phyloP scores from a whole-genome alignment of 192 early-diverging fungal species.

The Helicostylum pulchrum region DNA sequence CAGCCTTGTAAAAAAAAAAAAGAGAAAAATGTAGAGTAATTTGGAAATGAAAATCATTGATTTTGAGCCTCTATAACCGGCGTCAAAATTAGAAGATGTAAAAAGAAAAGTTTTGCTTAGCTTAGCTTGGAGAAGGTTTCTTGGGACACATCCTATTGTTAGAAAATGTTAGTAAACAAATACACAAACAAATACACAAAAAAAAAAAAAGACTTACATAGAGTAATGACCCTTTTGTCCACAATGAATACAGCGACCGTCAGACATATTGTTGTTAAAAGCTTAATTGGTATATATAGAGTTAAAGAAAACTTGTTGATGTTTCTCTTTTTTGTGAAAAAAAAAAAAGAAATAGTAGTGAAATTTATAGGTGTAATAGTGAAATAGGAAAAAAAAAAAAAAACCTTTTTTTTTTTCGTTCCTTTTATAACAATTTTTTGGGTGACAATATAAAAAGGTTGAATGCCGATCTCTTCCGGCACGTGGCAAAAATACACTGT shows the following conservation, averaged over 20 bases:
- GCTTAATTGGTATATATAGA: not conserved
- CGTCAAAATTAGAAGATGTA: not conserved
- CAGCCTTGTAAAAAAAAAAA: too few relatives aligned
- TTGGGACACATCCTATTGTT: not conserved
- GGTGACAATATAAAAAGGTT: not conserved
- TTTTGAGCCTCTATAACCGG: not conserved
- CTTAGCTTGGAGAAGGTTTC: not conserved
- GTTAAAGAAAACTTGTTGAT: not conserved
- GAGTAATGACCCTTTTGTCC: slow-evolving; percentile 25
- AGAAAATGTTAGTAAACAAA: not conserved
- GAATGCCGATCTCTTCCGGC: slow-evolving; percentile 3
- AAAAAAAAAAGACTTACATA: slow-evolving; percentile 3
- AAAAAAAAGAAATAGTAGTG: not conserved
- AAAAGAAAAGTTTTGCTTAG: not conserved
- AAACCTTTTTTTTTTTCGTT: too few relatives aligned
- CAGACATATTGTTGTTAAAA: slow-evolving; percentile 21
- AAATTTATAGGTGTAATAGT: too few relatives aligned
- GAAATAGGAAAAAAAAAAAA: not conserved
- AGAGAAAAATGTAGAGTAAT: too few relatives aligned
- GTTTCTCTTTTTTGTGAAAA: not conserved
- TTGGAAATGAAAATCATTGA: not conserved
- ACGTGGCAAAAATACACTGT: not conserved
- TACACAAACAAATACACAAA: not conserved
- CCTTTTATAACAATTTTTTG: too few relatives aligned
- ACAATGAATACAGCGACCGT: slow-evolving; percentile 36